phyloP scores from a whole-genome alignment of 2,329 filamentous ascomycete species.

The Claviceps sp. region DNA sequence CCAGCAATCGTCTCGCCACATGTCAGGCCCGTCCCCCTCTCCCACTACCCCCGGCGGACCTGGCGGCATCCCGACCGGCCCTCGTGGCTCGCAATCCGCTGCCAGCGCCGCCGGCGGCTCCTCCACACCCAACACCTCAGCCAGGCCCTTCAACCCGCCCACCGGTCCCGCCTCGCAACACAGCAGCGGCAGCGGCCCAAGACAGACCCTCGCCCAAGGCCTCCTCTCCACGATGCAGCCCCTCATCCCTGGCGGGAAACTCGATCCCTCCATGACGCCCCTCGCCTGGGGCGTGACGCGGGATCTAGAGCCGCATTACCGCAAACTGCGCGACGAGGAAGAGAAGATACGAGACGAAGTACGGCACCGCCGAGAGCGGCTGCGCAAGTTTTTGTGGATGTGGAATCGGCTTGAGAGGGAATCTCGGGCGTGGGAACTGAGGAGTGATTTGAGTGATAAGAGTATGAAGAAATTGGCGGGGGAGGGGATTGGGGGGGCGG shows the following conservation, averaged over 20 bases:
- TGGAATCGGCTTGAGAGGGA: conserved; percentile 45
- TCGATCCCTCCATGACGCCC: conserved; percentile 33
- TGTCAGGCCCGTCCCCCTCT: conserved; percentile 21
- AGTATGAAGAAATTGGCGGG: conserved; percentile 43
- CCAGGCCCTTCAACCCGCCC: conserved; percentile 40
- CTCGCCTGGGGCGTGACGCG: conserved; percentile 33
- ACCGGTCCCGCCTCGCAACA: conserved; percentile 38
- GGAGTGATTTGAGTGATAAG: conserved; percentile 42
- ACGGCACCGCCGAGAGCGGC: conserved; percentile 37
- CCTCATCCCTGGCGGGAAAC: conserved; percentile 39
- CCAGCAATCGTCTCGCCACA: conserved; percentile 19
- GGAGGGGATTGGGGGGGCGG: conserved; percentile 40
- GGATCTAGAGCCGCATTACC: conserved; percentile 40
- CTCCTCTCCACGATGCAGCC: conserved; percentile 37
- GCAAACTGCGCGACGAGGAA: conserved; percentile 43
- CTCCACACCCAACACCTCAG: conserved; percentile 25
- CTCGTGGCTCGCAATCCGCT: conserved; percentile 20
- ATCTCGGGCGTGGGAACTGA: conserved; percentile 37
- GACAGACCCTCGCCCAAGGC: conserved; percentile 37
- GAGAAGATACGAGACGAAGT: conserved; percentile 42
- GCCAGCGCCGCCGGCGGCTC: conserved; percentile 18
- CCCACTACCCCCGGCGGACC: conserved; percentile 28
- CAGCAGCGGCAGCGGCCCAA: conserved; percentile 18
- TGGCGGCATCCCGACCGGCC: conserved; percentile 34
- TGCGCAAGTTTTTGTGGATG: conserved; percentile 36